These are phyloP conservation scores for Lichtheimia corymbifera DNA, from an alignment of 371 early-diverging fungal species.

Conservation along the genomic window DNA sequence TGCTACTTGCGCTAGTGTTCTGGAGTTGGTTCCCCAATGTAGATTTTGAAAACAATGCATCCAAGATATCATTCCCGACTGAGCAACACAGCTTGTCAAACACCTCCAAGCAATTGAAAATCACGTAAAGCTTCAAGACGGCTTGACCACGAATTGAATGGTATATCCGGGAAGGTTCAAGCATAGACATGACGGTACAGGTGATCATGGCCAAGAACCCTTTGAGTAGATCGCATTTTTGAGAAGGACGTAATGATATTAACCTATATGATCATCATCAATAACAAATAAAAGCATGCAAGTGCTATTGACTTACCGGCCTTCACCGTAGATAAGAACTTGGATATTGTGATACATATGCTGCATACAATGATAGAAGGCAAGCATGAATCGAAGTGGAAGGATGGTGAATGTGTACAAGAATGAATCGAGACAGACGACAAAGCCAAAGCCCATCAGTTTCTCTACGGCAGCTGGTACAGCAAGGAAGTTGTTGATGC, in stretches of 20 bases:
- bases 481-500: conserved; percentile 79
- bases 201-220: conserved; percentile 75
- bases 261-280: conserved; percentile 10
- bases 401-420: conserved; percentile 91
- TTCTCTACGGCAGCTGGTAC: conserved; percentile 85
- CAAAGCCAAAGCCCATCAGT: conserved; percentile 86
- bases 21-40: conserved; percentile 48
- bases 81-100: conserved; percentile 92
- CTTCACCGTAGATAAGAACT: conserved; percentile 21
- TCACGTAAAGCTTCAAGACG: conserved; percentile 94
- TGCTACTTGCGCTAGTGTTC: conserved; percentile 9
- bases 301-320: conserved; percentile 17
- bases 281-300: no score
- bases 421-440: conserved; percentile 93
- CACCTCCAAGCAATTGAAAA: conserved; percentile 94
- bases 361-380: conserved; percentile 47
- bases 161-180: conserved; percentile 91
- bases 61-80: conserved; percentile 93
- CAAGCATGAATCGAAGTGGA: conserved; percentile 83
- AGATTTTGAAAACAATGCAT: conserved; percentile 82
- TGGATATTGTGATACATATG: conserved; percentile 18
- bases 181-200: conserved; percentile 69
- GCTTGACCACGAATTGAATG: conserved; percentile 95
- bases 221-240: conserved; percentile 86
- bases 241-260: conserved; percentile 68